Percentiles rank a stretch among this genome's conserved stretches.
Conservation (phyloP, 2,329 filamentous ascomycete species). For the Neospermospora avenae region DNA sequence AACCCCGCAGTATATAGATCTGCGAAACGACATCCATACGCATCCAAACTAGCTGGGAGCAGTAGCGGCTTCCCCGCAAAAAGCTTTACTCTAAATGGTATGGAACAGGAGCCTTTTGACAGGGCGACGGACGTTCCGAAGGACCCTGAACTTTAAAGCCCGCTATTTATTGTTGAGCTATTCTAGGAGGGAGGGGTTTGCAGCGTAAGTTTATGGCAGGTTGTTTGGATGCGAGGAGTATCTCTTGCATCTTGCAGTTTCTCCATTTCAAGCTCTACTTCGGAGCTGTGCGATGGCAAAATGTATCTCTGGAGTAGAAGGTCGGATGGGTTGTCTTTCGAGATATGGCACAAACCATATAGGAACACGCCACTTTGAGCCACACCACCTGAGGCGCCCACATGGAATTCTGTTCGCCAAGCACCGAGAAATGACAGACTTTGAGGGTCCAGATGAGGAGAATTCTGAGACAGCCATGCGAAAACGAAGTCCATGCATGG, state of each 20-base stretch:
- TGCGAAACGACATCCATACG: no score
- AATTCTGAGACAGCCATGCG: neutral
- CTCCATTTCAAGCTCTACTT: no score
- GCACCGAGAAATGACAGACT: neutral
- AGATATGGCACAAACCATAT: neutral
- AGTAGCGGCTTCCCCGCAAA: slow-evolving; percentile 15
- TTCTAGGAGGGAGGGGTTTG: neutral
- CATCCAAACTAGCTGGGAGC: neutral
- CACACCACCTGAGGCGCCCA: slow-evolving; percentile 1
- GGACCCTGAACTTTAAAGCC: neutral
- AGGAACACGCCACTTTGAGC: slow-evolving; percentile 14
- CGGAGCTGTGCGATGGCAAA: no score
- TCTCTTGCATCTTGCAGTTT: no score
- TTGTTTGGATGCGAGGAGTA: no score
- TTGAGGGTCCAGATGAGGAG: neutral
- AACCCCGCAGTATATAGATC: no score
- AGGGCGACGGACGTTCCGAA: neutral
- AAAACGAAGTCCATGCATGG: neutral
- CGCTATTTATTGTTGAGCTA: neutral
- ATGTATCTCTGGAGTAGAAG: neutral
- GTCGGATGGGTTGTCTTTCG: neutral
- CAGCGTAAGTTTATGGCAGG: neutral
- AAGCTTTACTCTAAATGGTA: slow-evolving; percentile 6
- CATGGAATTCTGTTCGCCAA: neutral
- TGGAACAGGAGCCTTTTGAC: neutral